Base-by-base conservation (phyloP, 2,329 filamentous ascomycete species). In the Penicillium sp. region DNA sequence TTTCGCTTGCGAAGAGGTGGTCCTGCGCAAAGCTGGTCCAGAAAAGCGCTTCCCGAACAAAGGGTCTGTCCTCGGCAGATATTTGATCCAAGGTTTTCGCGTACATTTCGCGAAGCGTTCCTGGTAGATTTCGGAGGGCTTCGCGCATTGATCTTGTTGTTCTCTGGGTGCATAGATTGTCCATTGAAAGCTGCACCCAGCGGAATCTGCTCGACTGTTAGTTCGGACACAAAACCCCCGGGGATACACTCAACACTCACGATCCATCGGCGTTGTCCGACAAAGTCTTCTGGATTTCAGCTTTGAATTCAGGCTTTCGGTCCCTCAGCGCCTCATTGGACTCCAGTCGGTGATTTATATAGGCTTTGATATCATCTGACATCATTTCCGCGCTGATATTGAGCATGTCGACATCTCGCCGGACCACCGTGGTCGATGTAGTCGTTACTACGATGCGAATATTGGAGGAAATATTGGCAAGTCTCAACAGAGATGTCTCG, bases 131-230 rank as follows among this genome's bases (percentile, higher is more conserved):
- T 1, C 45, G 26, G 7, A 64, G 49, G 5, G 60, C 59, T 25
- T 53, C 35, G 12, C 55, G 56, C 58, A 64, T 63, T n/a, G 58
- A 45, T 33, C 49, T 55, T 12, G 57, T 54, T 14, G 62, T 63
- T 51, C 62, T 44, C 33, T 64, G 58, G 5, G 51, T 14, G 18
- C 51, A 55, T 7, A 64, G 41, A 18, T 60, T 63, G 9, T 64
- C 60, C 20, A 64, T 33, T 4, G 60, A 64, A n/a, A 64, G 58
- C 27, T 64, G 60, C 6, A 60, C 55, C 62, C 62, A 64, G 26
- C 60, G 60, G 26, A 64, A 64, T 11, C 61, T 64, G 18, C 3
- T n/a, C n/a, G 11, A 27, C 4, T n/a, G 25, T 53, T 27, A 45
- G 52, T 4, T 9, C 9, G 7, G 29, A n/a, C n/a, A 43, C 11